A percentile compares a stretch with the other conserved stretches of the same genome.
Evolutionary conservation across 805 yeast species (phyloP).

Genomic region (Hanseniaspora nectarophila): DNA sequence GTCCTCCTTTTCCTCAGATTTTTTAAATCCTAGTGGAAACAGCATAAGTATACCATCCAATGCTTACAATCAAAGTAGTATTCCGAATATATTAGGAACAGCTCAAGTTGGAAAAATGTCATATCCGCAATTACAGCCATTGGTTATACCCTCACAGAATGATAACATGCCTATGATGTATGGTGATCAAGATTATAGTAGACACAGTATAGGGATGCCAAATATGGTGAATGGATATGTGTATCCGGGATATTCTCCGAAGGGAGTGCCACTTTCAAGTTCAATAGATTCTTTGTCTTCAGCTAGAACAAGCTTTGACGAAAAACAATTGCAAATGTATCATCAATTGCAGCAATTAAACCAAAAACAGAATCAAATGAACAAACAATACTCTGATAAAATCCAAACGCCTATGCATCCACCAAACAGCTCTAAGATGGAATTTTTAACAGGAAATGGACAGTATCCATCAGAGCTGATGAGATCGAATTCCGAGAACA

Average conservation of each 20-base stretch:
- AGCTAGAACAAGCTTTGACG: constrained; percentile 13
- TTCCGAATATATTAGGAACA: neutral
- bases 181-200: neutral
- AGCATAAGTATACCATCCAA: neutral
- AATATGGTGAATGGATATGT: neutral
- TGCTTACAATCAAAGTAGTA: neutral
- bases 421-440: neutral
- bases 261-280: neutral
- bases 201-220: neutral
- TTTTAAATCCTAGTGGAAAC: neutral
- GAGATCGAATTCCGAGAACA: neutral
- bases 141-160: neutral
- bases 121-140: neutral
- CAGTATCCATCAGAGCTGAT: neutral
- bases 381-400: neutral
- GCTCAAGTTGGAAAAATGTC: neutral
- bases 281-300: constrained; percentile 9
- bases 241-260: constrained; percentile 2
- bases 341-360: constrained; percentile 1
- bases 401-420: constrained; percentile 1
- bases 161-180: neutral
- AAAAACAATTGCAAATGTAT: constrained; percentile 9
- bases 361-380: constrained; percentile 4
- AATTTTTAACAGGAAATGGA: neutral
- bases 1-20: neutral